Evolutionary conservation across 495 filamentous ascomycete species (phyloP).

Genomic region (Daldinia grandis): DNA sequence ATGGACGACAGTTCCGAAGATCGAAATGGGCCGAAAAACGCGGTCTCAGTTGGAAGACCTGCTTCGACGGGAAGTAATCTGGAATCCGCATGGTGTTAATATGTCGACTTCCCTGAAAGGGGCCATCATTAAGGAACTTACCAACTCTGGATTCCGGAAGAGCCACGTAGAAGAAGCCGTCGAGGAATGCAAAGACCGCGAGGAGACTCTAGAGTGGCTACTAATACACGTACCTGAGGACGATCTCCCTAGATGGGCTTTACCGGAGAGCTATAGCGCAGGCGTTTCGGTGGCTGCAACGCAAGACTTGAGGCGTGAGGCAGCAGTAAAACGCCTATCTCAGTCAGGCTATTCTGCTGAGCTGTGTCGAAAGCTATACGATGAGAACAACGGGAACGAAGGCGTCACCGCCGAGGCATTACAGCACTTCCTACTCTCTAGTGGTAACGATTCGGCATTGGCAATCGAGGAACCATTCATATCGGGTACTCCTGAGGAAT

Average conservation of each 20-base stretch:
- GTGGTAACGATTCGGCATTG: conserved; percentile 45
- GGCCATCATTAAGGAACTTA: conserved; percentile 76
- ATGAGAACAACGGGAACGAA: conserved; percentile 75
- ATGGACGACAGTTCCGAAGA: conserved; percentile 86
- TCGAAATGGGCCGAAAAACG: conserved; percentile 87
- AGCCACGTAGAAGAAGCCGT: conserved; percentile 91
- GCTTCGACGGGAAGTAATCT: conserved; percentile 76
- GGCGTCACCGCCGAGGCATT: conserved; percentile 78
- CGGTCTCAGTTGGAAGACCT: conserved; percentile 79
- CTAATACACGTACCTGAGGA: conserved; percentile 97
- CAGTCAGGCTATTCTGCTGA: conserved; percentile 84
- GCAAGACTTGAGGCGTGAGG: conserved; percentile 76
- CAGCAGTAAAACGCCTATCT: conserved; percentile 80
- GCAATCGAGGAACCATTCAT: conserved; percentile 47
- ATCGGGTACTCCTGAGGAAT: conserved; percentile 57
- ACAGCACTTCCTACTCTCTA: conserved; percentile 71
- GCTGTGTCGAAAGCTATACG: conserved; percentile 77
- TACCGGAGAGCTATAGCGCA: conserved; percentile 89
- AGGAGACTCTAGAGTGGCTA: conserved; percentile 91
- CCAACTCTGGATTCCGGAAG: conserved; percentile 78
- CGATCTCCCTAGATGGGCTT: conserved; percentile 86
- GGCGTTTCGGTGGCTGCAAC: conserved; percentile 84
- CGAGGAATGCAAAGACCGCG: conserved; percentile 85
- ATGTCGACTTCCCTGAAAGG: conserved; percentile 66
- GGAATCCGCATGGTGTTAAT: conserved; percentile 80